These are phyloP conservation scores for Astrephomene gubernaculifera DNA, from an alignment of 139 green algal species.

Conservation along the genomic window DNA sequence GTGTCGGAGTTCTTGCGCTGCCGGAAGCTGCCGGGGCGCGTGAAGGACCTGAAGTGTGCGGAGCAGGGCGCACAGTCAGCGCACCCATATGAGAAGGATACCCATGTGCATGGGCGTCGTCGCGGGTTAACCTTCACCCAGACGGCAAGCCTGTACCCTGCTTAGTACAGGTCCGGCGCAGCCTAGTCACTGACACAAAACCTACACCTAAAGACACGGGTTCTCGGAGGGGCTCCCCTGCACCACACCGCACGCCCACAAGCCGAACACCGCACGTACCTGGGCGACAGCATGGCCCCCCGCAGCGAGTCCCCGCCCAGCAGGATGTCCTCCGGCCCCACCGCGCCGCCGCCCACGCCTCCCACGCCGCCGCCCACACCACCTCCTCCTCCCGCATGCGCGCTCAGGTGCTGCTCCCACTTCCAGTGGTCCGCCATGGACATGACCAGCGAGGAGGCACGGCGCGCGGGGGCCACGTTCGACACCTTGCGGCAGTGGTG, in stretches of 20 bases:
- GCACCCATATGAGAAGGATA: too few relatives aligned
- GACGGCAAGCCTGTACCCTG: too few relatives aligned
- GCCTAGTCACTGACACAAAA: too few relatives aligned
- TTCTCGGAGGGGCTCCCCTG: too few relatives aligned
- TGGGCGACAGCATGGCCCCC: conserved; percentile 30
- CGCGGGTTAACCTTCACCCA: too few relatives aligned
- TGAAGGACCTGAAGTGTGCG: conserved; percentile 40
- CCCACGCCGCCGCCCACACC: neutral
- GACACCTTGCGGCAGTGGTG: conserved; percentile 48
- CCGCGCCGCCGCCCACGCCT: neutral
- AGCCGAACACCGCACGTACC: conserved; percentile 6
- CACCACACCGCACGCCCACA: too few relatives aligned
- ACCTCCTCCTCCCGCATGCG: neutral
- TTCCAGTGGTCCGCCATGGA: conserved; percentile 46
- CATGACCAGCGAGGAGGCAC: conserved; percentile 44
- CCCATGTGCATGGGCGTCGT: too few relatives aligned
- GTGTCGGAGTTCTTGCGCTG: conserved; percentile 37
- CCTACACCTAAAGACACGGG: too few relatives aligned
- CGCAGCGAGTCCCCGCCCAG: conserved; percentile 39
- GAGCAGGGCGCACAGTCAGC: too few relatives aligned
- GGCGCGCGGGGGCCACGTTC: conserved; percentile 41
- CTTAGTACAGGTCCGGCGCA: too few relatives aligned
- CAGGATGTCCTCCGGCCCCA: conserved; percentile 43
- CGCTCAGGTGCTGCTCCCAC: conserved; percentile 28
- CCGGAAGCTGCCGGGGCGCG: conserved; percentile 25